phyloP scores from a whole-genome alignment of 1,284 basidiomycete species.

The Leucoagaricus sp. region DNA sequence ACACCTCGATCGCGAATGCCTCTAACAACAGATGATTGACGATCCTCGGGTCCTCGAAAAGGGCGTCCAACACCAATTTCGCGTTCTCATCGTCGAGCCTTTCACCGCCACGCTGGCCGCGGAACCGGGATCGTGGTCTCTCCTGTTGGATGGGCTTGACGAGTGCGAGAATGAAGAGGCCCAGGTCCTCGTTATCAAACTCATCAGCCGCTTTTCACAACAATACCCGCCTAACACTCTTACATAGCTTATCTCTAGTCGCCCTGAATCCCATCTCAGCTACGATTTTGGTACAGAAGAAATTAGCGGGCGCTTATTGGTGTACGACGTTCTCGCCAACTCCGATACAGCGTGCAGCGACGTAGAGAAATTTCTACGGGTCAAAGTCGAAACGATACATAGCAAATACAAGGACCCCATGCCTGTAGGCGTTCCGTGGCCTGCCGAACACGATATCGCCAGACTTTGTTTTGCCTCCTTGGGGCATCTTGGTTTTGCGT shows the following conservation, averaged over 20 bases:
- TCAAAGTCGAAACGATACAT: background rate
- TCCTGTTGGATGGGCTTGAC: background rate
- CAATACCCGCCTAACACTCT: background rate
- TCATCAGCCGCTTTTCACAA: background rate
- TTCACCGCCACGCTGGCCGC: background rate
- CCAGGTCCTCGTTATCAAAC: background rate
- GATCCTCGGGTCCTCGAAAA: background rate
- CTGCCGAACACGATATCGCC: background rate
- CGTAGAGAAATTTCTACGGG: background rate
- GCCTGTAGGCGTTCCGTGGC: background rate
- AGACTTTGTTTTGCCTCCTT: background rate
- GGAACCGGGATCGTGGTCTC: background rate
- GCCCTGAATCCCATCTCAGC: background rate
- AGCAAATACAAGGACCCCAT: background rate
- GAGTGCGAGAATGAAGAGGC: background rate
- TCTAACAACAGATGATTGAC: background rate
- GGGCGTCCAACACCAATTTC: background rate
- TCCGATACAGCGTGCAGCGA: background rate
- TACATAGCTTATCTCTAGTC: background rate
- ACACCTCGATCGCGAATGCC: background rate
- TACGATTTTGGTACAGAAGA: background rate
- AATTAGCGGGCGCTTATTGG: background rate
- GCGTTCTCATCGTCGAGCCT: background rate
- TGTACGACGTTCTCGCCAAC: background rate
- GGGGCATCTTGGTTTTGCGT: background rate